Evolutionary conservation across 306 rosid species (phyloP), one percentile per base, ranked within the genome.

Genomic region (Lupinus albus): DNA sequence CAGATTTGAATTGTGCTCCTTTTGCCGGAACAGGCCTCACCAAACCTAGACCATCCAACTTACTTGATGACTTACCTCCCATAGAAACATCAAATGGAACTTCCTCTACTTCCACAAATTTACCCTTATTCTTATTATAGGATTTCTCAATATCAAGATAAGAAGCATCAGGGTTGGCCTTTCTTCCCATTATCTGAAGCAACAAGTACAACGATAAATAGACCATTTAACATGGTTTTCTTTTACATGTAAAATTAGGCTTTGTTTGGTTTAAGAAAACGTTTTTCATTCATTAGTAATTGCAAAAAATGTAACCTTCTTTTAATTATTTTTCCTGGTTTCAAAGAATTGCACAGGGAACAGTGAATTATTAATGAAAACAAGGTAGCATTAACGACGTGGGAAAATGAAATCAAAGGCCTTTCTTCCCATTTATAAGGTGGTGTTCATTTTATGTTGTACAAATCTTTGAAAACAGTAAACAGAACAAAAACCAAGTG

Each of bases 71-170:
- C 62, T 71, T 80, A 64, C 59, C 74, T 61, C 61, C 63, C 59
- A 75, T 77, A 56, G 82, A 73, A 38, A 45, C 84, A 16, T 80
- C 89, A 82, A 89, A 86, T 38, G 96, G 91, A 70, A 88, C 74
- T 74, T 90, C 92, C 82, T 82, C 85, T n/a, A 80, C 76, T 61
- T 86, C 84, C 35, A 78, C 76, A 8, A 75, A 4, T 63, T 94
- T 90, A 48, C 94, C 92, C 58, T 81, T 88, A 79, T 87, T 87
- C 84, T 86, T 87, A 76, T 82, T 61, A 81, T 82, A 90, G 3
- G 82, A 70, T 83, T 94, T 94, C 83, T 94, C 99, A 74, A 90
- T 81, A 49, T 94, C 99, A 67, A 88, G 82, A 88, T 75, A 94
- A 33, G 86, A 78, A 67, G 82, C 89, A 72, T 82, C 87, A 8